phyloP scores from a whole-genome alignment of 306 rosid genomes.

The Lagenaria siceraria region DNA sequence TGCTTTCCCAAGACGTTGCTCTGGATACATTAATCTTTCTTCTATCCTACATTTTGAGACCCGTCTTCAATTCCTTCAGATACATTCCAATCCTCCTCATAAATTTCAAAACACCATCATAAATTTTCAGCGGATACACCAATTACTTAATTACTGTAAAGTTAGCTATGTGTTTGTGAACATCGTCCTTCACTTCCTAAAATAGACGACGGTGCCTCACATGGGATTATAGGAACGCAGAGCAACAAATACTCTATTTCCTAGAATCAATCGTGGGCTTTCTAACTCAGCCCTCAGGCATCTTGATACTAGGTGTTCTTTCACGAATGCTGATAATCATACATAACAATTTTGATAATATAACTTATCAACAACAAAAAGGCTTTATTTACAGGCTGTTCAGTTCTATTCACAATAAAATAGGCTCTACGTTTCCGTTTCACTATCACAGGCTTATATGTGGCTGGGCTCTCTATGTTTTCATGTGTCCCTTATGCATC shows the following conservation, averaged over 20 bases:
- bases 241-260: not conserved
- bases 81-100: not conserved
- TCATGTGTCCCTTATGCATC: not conserved
- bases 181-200: not conserved
- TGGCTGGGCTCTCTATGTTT: not conserved
- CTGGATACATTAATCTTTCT: constrained; percentile 19
- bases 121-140: not conserved
- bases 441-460: not conserved
- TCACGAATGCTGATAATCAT: not conserved
- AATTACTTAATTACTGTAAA: not conserved
- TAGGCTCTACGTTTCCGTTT: not conserved
- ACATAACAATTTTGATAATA: not conserved
- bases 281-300: not conserved
- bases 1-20: constrained; percentile 18
- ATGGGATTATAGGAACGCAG: not conserved
- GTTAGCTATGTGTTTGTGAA: not conserved
- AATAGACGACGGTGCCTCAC: not conserved
- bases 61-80: not conserved
- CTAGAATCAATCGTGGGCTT: not conserved
- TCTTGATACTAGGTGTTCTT: not conserved
- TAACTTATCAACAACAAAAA: not conserved
- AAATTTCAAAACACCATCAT: not conserved
- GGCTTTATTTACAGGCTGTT: not conserved
- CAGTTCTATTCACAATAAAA: not conserved
- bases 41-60: constrained; percentile 4